Conservation (phyloP, 2,329 filamentous ascomycete species). For the Chaetothyriales sp. region DNA sequence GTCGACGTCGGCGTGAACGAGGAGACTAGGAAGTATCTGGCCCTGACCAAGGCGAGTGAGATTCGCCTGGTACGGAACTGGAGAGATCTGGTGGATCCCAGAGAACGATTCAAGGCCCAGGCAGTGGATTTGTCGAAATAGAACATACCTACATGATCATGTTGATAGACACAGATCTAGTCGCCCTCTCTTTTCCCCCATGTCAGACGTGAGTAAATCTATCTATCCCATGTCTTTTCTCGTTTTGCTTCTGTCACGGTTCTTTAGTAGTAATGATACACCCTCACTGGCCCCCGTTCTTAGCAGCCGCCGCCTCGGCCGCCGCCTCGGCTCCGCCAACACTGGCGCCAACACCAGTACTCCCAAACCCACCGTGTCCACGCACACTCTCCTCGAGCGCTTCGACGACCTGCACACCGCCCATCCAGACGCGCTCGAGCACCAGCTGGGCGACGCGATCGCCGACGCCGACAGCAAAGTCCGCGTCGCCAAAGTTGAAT, state of each 20-base stretch:
- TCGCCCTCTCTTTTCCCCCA: too few relatives aligned
- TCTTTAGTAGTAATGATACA: too few relatives aligned
- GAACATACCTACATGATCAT: neutral
- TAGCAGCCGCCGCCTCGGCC: too few relatives aligned
- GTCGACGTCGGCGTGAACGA: slow-evolving; percentile 28
- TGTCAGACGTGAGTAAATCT: too few relatives aligned
- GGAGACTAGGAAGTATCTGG: slow-evolving; percentile 49
- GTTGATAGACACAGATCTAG: too few relatives aligned
- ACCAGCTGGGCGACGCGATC: slow-evolving; percentile 90
- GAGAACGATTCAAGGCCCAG: slow-evolving; percentile 47
- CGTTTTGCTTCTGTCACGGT: too few relatives aligned
- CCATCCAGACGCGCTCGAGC: slow-evolving; percentile 86
- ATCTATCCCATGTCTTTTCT: too few relatives aligned
- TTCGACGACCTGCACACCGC: slow-evolving; percentile 77
- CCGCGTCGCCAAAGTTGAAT: slow-evolving; percentile 76
- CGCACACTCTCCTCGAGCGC: slow-evolving; percentile 81
- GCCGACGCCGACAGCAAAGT: slow-evolving; percentile 70
- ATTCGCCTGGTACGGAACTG: slow-evolving; percentile 68
- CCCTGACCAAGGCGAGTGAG: slow-evolving; percentile 74
- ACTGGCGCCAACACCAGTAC: slow-evolving; percentile 46
- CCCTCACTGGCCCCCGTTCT: too few relatives aligned
- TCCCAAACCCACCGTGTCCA: slow-evolving; percentile 82
- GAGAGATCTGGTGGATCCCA: slow-evolving; percentile 52
- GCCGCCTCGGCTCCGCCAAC: neutral
- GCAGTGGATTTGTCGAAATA: slow-evolving; percentile 17